These are phyloP conservation scores for Yamadazyma olivae DNA, from an alignment of 805 yeast species.

Conservation along the genomic window DNA sequence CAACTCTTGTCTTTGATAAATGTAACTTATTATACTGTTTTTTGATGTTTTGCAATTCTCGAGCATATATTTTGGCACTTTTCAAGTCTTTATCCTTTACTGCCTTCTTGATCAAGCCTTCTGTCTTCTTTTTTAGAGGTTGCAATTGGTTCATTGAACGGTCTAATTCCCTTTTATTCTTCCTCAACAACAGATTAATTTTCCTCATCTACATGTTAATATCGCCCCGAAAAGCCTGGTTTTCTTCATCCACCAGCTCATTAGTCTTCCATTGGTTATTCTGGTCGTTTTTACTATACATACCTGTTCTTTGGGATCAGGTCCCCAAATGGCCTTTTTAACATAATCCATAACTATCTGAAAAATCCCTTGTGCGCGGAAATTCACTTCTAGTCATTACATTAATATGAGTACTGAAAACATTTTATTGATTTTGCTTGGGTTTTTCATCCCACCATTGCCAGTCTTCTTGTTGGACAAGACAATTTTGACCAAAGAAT, in stretches of 20 bases:
- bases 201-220: slow-evolving; percentile 52
- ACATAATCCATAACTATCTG: slow-evolving; percentile 66
- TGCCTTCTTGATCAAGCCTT: slow-evolving; percentile 65
- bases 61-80: slow-evolving; percentile 75
- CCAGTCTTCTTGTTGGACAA: slow-evolving; percentile 31
- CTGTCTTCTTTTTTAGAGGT: slow-evolving; percentile 70
- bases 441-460: slow-evolving; percentile 36
- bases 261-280: background rate
- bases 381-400: background rate
- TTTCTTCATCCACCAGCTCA: too few relatives aligned
- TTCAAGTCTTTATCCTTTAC: slow-evolving; percentile 76
- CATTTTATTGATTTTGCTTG: slow-evolving; percentile 27
- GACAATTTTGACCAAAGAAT: slow-evolving; percentile 31
- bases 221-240: background rate
- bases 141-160: slow-evolving; percentile 64
- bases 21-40: slow-evolving; percentile 73
- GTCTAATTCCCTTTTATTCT: slow-evolving; percentile 82
- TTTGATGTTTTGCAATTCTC: slow-evolving; percentile 70
- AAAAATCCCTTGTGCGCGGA: slow-evolving; percentile 1
- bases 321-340: slow-evolving; percentile 91
- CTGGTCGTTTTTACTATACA: slow-evolving; percentile 15
- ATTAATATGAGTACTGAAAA: slow-evolving; percentile 14
- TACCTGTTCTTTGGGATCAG: slow-evolving; percentile 89
- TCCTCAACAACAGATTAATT: slow-evolving; percentile 75
- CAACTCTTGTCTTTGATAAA: slow-evolving; percentile 80